Evolutionary conservation across 2,329 filamentous ascomycete genomes (phyloP), one percentile per base, ranked within the genome.

Genomic region (Sordariomycetes sp.): DNA sequence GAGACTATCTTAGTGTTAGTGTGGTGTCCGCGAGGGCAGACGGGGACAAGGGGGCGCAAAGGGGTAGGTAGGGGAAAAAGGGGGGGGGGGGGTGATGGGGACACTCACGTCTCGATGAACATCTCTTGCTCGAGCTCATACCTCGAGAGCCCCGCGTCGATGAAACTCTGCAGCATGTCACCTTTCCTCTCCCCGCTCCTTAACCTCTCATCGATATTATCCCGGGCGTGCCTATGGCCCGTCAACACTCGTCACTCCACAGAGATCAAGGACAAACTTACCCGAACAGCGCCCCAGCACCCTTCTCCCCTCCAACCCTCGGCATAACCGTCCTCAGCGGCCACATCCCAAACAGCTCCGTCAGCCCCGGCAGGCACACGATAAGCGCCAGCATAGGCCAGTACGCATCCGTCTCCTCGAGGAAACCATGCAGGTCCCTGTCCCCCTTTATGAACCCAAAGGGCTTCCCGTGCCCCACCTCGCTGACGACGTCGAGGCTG

Each of bases 401-500:
- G 52, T 53, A 53, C 52, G 15, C 10, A 35, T 55, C 53, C 35
- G 25, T 42, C 10, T 32, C 10, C 10, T 4, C 35, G 2, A 76
- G 58, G 56, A 75, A 72, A 10, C 63, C 63, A 45, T 75, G 68
- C 1, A 75, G 64, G 53, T 81, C 78, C 1, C 64, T 61, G 61
- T 81, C 74, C 7, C 65, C 64, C 1, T 63, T 63, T 2, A 81
- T 65, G 62, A 78, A 72, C 28, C 77, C 76, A 57, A 78, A 80
- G 0, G 73, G 54, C 15, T 70, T 65, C n/a, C 78, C 77, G 17
- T 80, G 72, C 0, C 75, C 74, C 17, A 82, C 66, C 25, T 70
- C 68, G 51, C 72, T 76, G 59, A 82, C 77, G 10, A 79, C 75
- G 60, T 82, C 79, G 1, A 81, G 66, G 0, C 77, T 76, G 58